Evolutionary conservation across 129 eudicot species (phyloP), one percentile per base, ranked within the genome.

Genomic region (Flaveria ramosissima): DNA sequence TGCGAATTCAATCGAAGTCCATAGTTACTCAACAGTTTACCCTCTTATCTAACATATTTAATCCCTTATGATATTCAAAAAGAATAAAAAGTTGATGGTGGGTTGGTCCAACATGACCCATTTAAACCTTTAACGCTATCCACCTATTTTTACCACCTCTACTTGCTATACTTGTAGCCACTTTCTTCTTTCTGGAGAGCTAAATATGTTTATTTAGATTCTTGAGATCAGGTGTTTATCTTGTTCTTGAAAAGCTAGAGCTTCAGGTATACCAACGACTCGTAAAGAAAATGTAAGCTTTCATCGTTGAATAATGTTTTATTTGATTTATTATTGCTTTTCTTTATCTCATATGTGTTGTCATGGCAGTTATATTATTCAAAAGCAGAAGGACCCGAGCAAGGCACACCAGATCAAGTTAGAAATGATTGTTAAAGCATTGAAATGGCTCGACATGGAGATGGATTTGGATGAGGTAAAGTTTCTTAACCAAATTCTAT

Each of bases 401-500:
- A 90, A 87, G 75, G 98, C 97, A 47, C 98, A 93, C 84, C 97
- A 90, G 79, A 86, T 93, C 69, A 93, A 93, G 72, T 80, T 93
- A 75, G 98, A 93, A 73, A 88, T 91, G 24, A 89, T 93, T 72
- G 97, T 93, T 70, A 93, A 89, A 81, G 98, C 97, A 45, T 62
- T 93, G 50, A 93, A 86, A 81, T 93, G 98, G 98, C 98, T 91
- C 19, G 92, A 89, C 77, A 91, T 91, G 85, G 97, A 93, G 77
- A 93, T 93, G 93, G 98, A 93, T 83, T 79, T 89, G 60, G 98
- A 93, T 57, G 98, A 93, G 98, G 98, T 90, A 76, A 65, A 1
- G 7, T 53, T 71, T 76, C 50, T 32, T 10, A 14, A 55, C 19
- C 3, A 20, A 52, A 70, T 51, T 48, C 27, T 12, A 6, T 24